Percentiles rank a stretch among this genome's conserved stretches.
These are phyloP conservation scores for Urochloa ruziziensis DNA, from an alignment of 176 grass and related monocot genomes.

Conservation along the genomic window DNA sequence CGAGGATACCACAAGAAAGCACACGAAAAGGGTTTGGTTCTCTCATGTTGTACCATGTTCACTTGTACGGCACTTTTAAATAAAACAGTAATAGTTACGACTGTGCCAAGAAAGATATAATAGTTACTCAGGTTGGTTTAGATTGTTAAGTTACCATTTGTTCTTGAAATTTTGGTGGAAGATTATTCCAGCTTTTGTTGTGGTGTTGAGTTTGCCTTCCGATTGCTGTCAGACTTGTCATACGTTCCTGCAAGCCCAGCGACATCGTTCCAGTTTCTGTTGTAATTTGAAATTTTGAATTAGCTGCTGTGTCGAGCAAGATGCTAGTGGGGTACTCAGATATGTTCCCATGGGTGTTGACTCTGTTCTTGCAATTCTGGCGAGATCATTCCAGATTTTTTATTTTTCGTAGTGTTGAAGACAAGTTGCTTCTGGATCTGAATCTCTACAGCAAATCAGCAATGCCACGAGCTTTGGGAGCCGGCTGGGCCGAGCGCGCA, in stretches of 20 bases:
- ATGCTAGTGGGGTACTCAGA: not conserved
- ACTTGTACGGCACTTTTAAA: not conserved
- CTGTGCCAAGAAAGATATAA: conserved; percentile 26
- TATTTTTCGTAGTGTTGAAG: no score
- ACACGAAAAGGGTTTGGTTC: conserved; percentile 28
- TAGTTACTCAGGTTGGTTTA: not conserved
- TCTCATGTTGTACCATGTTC: conserved; percentile 46
- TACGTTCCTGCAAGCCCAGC: not conserved
- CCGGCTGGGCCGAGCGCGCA: no score
- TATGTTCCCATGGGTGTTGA: not conserved
- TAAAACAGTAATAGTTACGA: conserved; percentile 16
- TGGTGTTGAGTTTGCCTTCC: not conserved
- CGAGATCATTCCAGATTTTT: not conserved
- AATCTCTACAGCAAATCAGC: no score
- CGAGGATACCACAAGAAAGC: conserved; percentile 17
- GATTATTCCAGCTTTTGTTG: not conserved
- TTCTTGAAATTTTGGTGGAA: conserved; percentile 1
- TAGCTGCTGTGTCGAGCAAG: no score
- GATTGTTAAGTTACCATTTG: not conserved
- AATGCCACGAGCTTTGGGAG: no score
- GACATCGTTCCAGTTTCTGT: not conserved
- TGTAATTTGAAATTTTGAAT: not conserved
- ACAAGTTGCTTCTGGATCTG: no score
- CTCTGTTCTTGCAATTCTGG: not conserved
- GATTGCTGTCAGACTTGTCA: no score